Evolutionary conservation across 1,284 basidiomycete species (phyloP).

Genomic region (Takashimella koratensis): DNA sequence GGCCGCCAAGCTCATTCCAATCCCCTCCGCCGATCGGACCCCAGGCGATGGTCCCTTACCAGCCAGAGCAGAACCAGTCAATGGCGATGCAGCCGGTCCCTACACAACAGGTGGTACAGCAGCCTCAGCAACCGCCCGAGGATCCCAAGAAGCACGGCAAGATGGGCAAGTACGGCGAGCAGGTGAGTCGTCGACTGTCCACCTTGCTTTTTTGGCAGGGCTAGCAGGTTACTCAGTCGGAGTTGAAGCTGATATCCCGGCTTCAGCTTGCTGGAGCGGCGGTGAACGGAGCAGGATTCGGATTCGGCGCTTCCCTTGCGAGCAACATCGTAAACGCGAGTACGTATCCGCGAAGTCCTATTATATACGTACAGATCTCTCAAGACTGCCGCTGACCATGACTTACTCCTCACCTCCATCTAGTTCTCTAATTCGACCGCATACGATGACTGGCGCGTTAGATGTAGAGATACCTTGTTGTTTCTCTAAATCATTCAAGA

Average conservation of each 20-base stretch:
- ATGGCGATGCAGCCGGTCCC: slow-evolving; percentile 3
- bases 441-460: too few species aligned
- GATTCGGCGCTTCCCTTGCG: slow-evolving; percentile 4
- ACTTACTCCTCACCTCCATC: too few species aligned
- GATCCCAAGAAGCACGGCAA: slow-evolving; percentile 23
- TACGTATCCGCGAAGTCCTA: background rate
- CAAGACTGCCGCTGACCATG: too few species aligned
- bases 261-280: slow-evolving; percentile 7
- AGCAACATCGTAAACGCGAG: slow-evolving; percentile 4
- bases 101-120: slow-evolving; percentile 10
- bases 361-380: background rate
- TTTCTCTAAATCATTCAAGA: too few species aligned
- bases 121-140: slow-evolving; percentile 4
- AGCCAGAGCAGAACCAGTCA: background rate
- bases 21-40: slow-evolving; percentile 1
- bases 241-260: too few species aligned
- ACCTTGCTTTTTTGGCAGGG: too few species aligned
- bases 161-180: slow-evolving; percentile 37
- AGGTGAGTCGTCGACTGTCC: slow-evolving; percentile 30
- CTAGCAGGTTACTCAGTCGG: background rate
- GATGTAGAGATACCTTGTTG: too few species aligned
- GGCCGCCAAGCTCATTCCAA: slow-evolving; percentile 1
- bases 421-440: too few species aligned
- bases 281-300: slow-evolving; percentile 7
- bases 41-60: slow-evolving; percentile 19